Conservation (phyloP, 805 yeast genomes). For the Tanozyma kutaoensis region DNA sequence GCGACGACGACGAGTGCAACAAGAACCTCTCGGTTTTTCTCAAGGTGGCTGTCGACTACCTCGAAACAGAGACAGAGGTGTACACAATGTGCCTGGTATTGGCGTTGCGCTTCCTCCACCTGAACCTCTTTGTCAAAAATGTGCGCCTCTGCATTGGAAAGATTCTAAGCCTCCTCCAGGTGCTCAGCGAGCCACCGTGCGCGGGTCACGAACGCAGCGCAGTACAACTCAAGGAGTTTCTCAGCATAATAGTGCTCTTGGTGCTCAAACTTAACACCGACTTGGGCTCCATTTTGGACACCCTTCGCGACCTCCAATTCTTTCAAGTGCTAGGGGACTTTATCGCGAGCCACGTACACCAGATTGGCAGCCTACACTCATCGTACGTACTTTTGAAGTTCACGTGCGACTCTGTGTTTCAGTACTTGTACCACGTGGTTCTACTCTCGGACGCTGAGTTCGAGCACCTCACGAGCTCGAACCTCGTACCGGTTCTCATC, state of each 20-base stretch:
- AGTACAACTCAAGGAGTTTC: conserved; percentile 17
- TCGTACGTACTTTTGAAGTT: conserved; percentile 22
- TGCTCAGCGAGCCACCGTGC: conserved; percentile 9
- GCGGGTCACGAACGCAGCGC: conserved; percentile 3
- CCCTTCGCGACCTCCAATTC: conserved; percentile 48
- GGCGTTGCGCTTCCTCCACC: conserved; percentile 20
- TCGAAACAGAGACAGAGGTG: conserved; percentile 6
- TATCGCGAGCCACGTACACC: conserved; percentile 13
- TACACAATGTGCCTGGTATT: conserved; percentile 19
- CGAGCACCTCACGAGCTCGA: conserved; percentile 12
- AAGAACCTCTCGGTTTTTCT: conserved; percentile 20
- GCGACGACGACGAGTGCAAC: conserved; percentile 27
- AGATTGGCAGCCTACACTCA: conserved; percentile 7
- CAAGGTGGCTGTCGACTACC: conserved; percentile 19
- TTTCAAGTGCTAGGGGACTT: conserved; percentile 25
- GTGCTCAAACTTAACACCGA: conserved; percentile 19
- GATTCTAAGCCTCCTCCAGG: conserved; percentile 16
- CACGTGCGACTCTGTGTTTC: conserved; percentile 26
- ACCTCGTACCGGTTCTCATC: conserved; percentile 16
- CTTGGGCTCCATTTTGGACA: conserved; percentile 8
- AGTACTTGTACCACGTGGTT: conserved; percentile 22
- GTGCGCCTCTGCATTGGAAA: conserved; percentile 23
- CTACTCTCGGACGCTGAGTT: conserved; percentile 22
- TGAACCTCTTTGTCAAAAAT: conserved; percentile 26
- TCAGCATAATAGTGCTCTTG: conserved; percentile 19